Percentiles rank a stretch among this genome's conserved stretches.
phyloP scores from a whole-genome alignment of 108 stramenopile species.

The Stephanodiscus triporus region DNA sequence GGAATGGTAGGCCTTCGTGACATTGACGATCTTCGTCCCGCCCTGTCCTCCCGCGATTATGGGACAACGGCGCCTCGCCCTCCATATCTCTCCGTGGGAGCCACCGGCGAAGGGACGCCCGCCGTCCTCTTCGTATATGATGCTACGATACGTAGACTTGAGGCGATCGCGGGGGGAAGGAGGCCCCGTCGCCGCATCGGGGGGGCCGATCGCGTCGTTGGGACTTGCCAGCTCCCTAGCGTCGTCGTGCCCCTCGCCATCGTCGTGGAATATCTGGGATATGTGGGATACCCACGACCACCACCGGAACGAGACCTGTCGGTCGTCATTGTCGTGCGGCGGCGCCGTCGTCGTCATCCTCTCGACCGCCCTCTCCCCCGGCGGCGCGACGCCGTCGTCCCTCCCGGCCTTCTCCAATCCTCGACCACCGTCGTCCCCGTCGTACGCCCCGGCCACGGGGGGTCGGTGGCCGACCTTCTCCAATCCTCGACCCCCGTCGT shows the following conservation, averaged over 20 bases:
- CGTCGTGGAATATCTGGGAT: constrained; percentile 35
- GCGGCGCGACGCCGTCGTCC: neutral
- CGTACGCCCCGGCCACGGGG: constrained; percentile 2
- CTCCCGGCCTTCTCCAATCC: constrained; percentile 20
- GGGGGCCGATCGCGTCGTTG: neutral
- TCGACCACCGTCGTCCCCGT: too few species aligned
- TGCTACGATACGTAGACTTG: constrained; percentile 18
- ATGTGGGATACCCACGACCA: constrained; percentile 49
- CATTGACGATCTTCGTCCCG: neutral
- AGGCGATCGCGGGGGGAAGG: too few species aligned
- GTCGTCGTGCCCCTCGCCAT: too few species aligned
- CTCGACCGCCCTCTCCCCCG: too few species aligned
- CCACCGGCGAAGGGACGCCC: constrained; percentile 80
- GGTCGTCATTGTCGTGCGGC: too few species aligned
- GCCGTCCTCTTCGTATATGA: constrained; percentile 56
- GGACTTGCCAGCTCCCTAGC: too few species aligned
- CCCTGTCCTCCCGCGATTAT: neutral
- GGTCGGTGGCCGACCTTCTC: too few species aligned
- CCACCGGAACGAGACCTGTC: constrained; percentile 49
- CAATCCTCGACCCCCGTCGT: too few species aligned
- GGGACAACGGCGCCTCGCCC: constrained; percentile 61
- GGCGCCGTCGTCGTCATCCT: too few species aligned
- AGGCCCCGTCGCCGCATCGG: neutral
- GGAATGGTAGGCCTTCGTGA: neutral
- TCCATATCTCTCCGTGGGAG: constrained; percentile 84